Evolutionary conservation across 257 asterid genomes (phyloP).

Genomic region (Ophiorrhiza pumila): DNA sequence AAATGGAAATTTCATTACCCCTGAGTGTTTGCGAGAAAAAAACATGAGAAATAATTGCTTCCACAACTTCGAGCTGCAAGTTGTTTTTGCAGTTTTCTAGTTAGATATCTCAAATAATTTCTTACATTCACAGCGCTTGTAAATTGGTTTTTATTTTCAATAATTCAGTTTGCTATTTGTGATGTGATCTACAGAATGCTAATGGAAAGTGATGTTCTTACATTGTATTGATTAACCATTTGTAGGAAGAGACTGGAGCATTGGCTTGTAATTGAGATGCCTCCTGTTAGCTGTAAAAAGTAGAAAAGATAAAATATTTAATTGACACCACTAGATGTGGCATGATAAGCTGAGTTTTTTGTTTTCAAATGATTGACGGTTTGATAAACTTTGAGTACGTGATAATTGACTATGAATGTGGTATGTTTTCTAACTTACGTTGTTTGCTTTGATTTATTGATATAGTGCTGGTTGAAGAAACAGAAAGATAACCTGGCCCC

Average conservation of each 20-base stretch:
- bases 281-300: not conserved
- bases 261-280: not conserved
- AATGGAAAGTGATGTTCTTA: not conserved
- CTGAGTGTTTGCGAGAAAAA: not conserved
- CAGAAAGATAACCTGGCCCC: constrained; percentile 77
- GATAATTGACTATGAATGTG: constrained; percentile 5
- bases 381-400: not conserved
- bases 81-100: not conserved
- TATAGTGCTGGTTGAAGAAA: constrained; percentile 95
- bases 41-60: not conserved
- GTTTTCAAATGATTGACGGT: not conserved
- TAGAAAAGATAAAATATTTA: not conserved
- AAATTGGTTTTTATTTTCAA: not conserved
- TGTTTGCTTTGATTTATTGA: constrained; percentile 20
- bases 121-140: not conserved
- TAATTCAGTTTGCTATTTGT: not conserved
- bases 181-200: not conserved
- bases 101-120: not conserved
- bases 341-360: not conserved
- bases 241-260: not conserved
- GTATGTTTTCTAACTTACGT: constrained; percentile 4
- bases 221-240: not conserved
- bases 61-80: not conserved
- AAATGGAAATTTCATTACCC: not conserved
- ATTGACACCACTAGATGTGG: not conserved